Evolutionary conservation across 371 early-diverging fungal genomes (phyloP), one percentile per base, ranked within the genome.

Genomic region (Saksenaea vasiformis): DNA sequence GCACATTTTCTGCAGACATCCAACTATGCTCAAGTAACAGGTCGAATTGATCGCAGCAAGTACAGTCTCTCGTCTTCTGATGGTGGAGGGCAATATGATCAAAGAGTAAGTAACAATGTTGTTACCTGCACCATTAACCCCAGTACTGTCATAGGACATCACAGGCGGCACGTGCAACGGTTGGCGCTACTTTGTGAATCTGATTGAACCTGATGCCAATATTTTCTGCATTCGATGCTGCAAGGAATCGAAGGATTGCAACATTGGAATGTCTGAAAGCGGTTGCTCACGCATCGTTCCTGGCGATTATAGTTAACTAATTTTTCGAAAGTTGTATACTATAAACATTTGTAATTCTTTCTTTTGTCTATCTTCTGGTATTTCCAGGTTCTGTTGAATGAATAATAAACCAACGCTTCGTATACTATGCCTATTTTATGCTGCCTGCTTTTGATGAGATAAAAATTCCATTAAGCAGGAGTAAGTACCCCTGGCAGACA

Each of bases 1-100:
- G 79, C 82, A 37, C 76, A 81, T 58, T 76, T 65, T 43, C 11
- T 62, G 36, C 55, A 55, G 10, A 77, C 77, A n/a, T 62, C 56
- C 9, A 58, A 54, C 1, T 85, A 77, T 55, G 62, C 68, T n/a
- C 85, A 85, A 69, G 61, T 85, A 17, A 82, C 83, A 27, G 85
- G 83, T 19, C 71, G 74, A 9, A 79, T 85, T 39, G 70, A 85
- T 56, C 72, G 76, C 10, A 51, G 68, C 3, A 72, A 63, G 38
- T 85, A 80, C 35, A 54, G 66, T 5, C 64, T 83, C n/a, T 62
- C 51, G 31, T 56, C 69, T 55, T 61, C 66, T 14, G 85, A 83
- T 62, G 79, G 77, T 35, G 85, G 85, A 37, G 85, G 85, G 17
- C 85, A 85, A 63, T 80, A 82, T 34, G 85, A 70, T 28, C 37